phyloP scores from a whole-genome alignment of 768 basidiomycete species.

The Agaricus blazei region DNA sequence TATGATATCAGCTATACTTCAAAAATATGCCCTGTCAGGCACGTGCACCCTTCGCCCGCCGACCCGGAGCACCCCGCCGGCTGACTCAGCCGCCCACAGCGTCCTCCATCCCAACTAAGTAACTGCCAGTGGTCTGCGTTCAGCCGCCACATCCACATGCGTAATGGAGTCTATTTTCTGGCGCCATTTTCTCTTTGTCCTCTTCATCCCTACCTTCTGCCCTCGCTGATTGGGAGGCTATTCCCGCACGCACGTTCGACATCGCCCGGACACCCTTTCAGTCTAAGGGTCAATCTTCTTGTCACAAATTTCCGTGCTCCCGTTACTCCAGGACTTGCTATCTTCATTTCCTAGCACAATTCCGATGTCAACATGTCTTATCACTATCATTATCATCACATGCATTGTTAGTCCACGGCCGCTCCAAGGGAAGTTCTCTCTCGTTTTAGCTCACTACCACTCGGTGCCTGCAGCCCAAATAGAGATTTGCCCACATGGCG shows the following conservation, averaged over 20 bases:
- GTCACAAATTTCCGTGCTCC: too few species aligned
- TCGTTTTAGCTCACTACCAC: too few species aligned
- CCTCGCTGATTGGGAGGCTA: background rate
- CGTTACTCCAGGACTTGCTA: too few species aligned
- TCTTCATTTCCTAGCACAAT: too few species aligned
- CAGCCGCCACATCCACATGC: background rate
- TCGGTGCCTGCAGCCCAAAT: too few species aligned
- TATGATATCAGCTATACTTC: conserved; percentile 9
- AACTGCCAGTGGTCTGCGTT: background rate
- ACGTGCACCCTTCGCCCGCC: conserved; percentile 2
- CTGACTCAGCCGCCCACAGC: background rate
- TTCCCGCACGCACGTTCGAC: conserved; percentile 2
- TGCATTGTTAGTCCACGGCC: too few species aligned
- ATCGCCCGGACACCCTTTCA: background rate
- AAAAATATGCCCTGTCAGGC: background rate
- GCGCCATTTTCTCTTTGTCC: background rate
- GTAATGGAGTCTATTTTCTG: background rate
- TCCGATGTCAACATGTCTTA: too few species aligned
- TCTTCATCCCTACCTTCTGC: background rate
- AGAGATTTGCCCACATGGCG: too few species aligned
- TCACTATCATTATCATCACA: too few species aligned
- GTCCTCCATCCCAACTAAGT: background rate
- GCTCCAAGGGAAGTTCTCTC: too few species aligned
- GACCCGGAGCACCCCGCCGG: conserved; percentile 9
- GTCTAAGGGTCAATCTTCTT: background rate